A percentile compares a stretch with the other conserved stretches of the same genome.
Evolutionary conservation across 2,329 filamentous ascomycete genomes (phyloP).

Genomic region (Microcyclosporella mali): DNA sequence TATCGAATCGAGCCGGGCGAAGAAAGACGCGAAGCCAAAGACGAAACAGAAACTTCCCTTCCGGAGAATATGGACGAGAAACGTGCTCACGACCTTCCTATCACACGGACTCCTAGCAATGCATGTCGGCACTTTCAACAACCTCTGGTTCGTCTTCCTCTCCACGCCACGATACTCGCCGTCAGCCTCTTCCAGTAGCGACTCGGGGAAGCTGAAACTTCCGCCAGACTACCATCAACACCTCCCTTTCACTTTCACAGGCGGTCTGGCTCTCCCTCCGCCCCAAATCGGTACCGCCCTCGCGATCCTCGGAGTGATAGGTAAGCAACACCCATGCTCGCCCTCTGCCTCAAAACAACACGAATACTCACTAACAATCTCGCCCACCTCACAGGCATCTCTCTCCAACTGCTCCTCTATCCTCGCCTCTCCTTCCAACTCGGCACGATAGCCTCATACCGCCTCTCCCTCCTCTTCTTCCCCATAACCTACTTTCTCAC

Average conservation of each 20-base stretch:
- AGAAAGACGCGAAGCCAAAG: conserved; percentile 1
- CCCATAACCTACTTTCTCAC: conserved; percentile 40
- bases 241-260: conserved; percentile 42
- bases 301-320: conserved; percentile 42
- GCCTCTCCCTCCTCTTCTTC: conserved; percentile 39
- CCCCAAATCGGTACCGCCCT: conserved; percentile 43
- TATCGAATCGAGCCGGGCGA: background rate
- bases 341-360: too few species aligned
- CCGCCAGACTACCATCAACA: conserved; percentile 35
- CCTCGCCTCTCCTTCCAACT: conserved; percentile 37
- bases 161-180: conserved; percentile 41
- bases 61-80: conserved; percentile 42
- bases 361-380: too few species aligned
- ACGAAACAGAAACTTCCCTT: conserved; percentile 38
- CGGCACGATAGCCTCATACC: conserved; percentile 38
- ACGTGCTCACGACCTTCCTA: conserved; percentile 39
- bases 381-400: conserved; percentile 31
- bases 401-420: conserved; percentile 43
- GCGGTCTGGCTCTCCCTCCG: conserved; percentile 44
- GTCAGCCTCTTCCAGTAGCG: background rate
- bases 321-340: too few species aligned
- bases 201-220: conserved; percentile 33
- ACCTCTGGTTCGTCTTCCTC: conserved; percentile 46
- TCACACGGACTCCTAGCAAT: conserved; percentile 42
- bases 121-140: conserved; percentile 46